Evolutionary conservation across 148 eudicot species (phyloP), one percentile per base, ranked within the genome.

Genomic region (Chenopodium album): DNA sequence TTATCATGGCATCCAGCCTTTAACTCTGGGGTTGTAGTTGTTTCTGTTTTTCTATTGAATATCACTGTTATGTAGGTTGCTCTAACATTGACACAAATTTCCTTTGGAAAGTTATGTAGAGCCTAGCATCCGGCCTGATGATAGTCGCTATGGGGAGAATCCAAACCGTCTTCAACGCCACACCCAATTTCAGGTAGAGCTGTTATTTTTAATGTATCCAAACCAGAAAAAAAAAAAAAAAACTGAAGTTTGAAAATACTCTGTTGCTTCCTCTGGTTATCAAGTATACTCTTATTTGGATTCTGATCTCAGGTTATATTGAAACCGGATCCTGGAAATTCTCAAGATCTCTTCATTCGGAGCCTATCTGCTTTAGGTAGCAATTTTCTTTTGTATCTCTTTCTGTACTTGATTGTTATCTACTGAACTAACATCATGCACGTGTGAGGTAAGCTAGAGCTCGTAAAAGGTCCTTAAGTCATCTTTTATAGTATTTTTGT

Each of bases 91-190:
- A 85, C 80, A 12, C 86, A 79, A 77, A 41, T 81, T 82, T 81
- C 80, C 84, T 76, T 85, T 80, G 73, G 79, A 79, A 88, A 96
- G 99, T 91, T 94, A 96, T 84, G 98, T 90, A 73, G 99, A 96
- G 87, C 99, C 99, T 59, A 96, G 99, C 87, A 89, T 96, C 84
- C 89, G 98, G 71, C 99, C 99, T 56, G 99, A 96, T 88, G 99
- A 96, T 85, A 96, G 98, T 89, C 99, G 99, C 67, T 94, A 94
- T 83, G 99, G 99, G 78, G 98, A 94, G 88, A 96, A 94, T 79
- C 99, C 99, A 76, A 96, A 96, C 86, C 92, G 99, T 84, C 99
- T 96, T 89, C 99, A 96, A 88, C 94, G 99, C 26, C 99, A 96
- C 85, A 96, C 99, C 72, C 99, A 96, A 82, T 96, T 96, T 88